Evolutionary conservation across 495 filamentous ascomycete species (phyloP), one percentile per base, ranked within the genome.

Genomic region (Penicillium riverlandense): DNA sequence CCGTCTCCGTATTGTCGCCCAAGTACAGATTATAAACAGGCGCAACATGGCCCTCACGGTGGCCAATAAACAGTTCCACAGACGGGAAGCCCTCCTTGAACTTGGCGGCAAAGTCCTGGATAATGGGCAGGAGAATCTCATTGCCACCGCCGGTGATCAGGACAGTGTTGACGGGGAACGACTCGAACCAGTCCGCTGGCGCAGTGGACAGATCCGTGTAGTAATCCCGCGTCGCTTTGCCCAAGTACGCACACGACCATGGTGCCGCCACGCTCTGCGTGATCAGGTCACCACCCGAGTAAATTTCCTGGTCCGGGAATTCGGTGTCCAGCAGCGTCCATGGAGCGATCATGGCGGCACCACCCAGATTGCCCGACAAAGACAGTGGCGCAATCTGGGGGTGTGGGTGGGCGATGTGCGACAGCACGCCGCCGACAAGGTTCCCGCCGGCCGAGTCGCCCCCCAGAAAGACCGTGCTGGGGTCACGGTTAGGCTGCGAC

Each of bases 391-490:
- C 53, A 40, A 80, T 68, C 4, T 59, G 54, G 2, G 78, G 72
- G 49, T 83, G 79, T 0, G 82, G 77, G 51, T 84, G 80, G 0
- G 76, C 58, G 14, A 82, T 53, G 49, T 86, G 83, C 1, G 75
- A 77, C 4, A 85, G 63, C 6, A 86, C 60, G 9, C 69, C 69
- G 27, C 78, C 52, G 28, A 70, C 66, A 0, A 86, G 63, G 41
- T 84, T 84, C 4, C 70, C 83, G 44, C 83, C 81, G 0, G 83
- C 83, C 1, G 79, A 83, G 63, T 86, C 82, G 8, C 83, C 83
- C 36, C 59, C 76, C 0, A 86, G 53, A 44, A 74, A 62, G 45
- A 86, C 61, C 16, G 70, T 62, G 0, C 52, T 41, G 0, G 78
- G 71, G 29, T 61, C 55, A 16, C 62, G 71, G 35, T 59, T 44